Evolutionary conservation across 129 eudicot genomes (phyloP).

Genomic region (Flaveria ramosissima): DNA sequence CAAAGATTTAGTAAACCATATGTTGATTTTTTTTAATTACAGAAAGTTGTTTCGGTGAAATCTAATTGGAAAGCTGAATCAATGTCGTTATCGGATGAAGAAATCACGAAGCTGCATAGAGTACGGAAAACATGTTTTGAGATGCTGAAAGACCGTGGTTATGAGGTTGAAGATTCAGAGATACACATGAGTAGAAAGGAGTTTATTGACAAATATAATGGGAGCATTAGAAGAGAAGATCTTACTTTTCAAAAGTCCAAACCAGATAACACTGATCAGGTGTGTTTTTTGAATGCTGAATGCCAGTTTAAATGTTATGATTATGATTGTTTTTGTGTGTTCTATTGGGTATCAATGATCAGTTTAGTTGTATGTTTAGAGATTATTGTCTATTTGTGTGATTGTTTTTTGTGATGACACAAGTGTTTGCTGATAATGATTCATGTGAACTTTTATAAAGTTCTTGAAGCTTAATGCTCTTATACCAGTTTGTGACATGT

Average conservation of each 20-base stretch:
- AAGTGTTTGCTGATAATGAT: background rate
- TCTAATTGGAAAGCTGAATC: background rate
- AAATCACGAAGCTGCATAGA: constrained; percentile 42
- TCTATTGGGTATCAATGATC: constrained; percentile 4
- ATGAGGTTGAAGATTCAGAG: constrained; percentile 62
- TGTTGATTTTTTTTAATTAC: constrained; percentile 14
- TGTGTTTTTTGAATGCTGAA: background rate
- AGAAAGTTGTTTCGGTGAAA: constrained; percentile 13
- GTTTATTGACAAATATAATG: constrained; percentile 58
- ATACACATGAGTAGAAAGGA: constrained; percentile 57
- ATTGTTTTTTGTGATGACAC: background rate
- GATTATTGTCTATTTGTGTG: background rate
- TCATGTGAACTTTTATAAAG: too few relatives aligned
- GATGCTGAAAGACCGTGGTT: constrained; percentile 76
- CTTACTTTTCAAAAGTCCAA: constrained; percentile 52
- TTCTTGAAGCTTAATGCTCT: too few relatives aligned
- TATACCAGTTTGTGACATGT: too few relatives aligned
- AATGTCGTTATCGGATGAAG: constrained; percentile 36
- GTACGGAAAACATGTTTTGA: constrained; percentile 64
- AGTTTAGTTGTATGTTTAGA: background rate
- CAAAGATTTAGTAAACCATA: background rate
- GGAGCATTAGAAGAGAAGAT: constrained; percentile 67
- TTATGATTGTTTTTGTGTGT: background rate
- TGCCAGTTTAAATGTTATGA: background rate
- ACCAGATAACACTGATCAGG: constrained; percentile 41